Evolutionary conservation across 495 filamentous ascomycete genomes (phyloP).

Genomic region (Neurospora sp.): DNA sequence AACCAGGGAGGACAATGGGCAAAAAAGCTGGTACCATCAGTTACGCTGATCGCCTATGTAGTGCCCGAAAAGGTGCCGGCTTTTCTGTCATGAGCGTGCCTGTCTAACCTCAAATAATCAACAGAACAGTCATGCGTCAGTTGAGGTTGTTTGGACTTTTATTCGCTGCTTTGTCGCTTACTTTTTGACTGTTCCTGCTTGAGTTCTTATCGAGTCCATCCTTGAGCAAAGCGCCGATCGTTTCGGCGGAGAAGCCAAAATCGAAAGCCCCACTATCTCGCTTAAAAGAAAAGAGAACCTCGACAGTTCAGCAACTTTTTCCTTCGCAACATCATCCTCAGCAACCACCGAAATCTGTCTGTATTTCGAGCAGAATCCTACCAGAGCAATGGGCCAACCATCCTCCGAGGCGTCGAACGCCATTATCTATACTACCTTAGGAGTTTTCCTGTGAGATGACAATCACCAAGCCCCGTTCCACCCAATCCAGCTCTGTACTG

Average conservation of each 20-base stretch:
- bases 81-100: too few relatives aligned
- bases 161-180: not conserved
- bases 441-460: conserved; percentile 52
- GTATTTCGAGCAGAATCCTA: not conserved
- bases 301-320: not conserved
- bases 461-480: not conserved
- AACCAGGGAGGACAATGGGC: not conserved
- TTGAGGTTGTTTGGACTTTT: not conserved
- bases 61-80: too few relatives aligned
- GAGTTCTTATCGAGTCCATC: not conserved
- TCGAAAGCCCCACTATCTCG: not conserved
- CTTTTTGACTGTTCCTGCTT: not conserved
- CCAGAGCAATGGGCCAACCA: conserved; percentile 51
- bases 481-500: too few relatives aligned
- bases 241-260: not conserved
- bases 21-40: too few relatives aligned
- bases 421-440: conserved; percentile 66
- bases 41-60: too few relatives aligned
- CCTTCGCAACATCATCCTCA: not conserved
- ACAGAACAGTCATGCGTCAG: not conserved
- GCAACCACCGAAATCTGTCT: not conserved
- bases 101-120: not conserved
- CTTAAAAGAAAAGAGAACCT: not conserved
- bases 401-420: conserved; percentile 63
- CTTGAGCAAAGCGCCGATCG: not conserved